A percentile compares a stretch with the other conserved stretches of the same genome.
These are phyloP conservation scores for Hansenula sp. DNA, from an alignment of 1,139 yeast genomes.

Conservation along the genomic window DNA sequence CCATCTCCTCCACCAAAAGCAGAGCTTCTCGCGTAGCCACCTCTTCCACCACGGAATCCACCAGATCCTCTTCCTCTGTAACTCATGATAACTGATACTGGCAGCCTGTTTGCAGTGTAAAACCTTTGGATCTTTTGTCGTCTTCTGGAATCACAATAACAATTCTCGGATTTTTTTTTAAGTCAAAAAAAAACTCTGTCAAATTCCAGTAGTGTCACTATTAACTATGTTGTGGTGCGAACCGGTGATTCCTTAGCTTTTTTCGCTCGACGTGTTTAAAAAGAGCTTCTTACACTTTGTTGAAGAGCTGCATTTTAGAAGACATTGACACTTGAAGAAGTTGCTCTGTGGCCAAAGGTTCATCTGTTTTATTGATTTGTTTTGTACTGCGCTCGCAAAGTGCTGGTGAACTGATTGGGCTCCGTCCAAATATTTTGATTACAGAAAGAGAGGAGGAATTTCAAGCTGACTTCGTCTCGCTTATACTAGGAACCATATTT, in stretches of 20 bases:
- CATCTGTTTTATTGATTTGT: background rate
- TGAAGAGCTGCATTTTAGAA: background rate
- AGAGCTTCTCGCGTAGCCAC: conserved; percentile 9
- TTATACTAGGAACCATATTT: too few species aligned
- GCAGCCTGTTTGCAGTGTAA: too few species aligned
- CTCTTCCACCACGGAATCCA: conserved; percentile 3
- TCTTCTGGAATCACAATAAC: background rate
- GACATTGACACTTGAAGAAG: background rate
- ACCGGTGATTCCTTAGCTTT: background rate
- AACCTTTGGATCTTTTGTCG: too few species aligned
- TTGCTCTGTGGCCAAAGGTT: too few species aligned
- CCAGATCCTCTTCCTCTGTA: conserved; percentile 30
- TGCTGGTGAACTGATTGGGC: background rate
- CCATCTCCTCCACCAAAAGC: background rate
- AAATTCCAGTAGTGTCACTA: background rate
- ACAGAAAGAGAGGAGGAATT: too few species aligned
- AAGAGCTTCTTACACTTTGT: background rate
- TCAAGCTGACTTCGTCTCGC: too few species aligned
- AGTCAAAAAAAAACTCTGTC: background rate
- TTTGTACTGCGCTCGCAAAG: background rate
- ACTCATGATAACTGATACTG: background rate
- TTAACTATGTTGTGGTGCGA: background rate
- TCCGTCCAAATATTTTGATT: too few species aligned
- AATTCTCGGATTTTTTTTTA: background rate
- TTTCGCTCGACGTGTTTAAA: conserved; percentile 3